A percentile compares a stretch with the other conserved stretches of the same genome.
phyloP scores from a whole-genome alignment of 331 rosid genomes.

The Rhamnella rubrinervis region DNA sequence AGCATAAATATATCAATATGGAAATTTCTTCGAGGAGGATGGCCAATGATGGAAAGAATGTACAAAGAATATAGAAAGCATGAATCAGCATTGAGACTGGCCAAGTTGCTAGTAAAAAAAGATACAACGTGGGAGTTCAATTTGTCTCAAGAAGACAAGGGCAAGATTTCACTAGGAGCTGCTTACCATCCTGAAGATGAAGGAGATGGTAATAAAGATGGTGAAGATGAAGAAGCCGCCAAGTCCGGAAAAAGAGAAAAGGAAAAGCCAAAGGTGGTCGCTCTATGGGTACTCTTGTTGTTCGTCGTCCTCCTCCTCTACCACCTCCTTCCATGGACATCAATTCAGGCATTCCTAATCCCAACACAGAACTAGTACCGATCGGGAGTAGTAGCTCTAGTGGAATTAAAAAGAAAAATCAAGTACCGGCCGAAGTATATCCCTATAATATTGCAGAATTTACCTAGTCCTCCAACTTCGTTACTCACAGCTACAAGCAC shows the following conservation, averaged over 20 bases:
- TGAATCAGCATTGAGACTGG: conserved; percentile 10
- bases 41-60: neutral
- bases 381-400: too few species aligned
- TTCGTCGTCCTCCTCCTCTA: too few species aligned
- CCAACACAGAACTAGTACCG: too few species aligned
- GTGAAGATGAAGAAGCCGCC: neutral
- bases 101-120: conserved; percentile 3
- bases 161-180: neutral
- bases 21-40: neutral
- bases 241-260: too few species aligned
- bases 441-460: neutral
- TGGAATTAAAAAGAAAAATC: too few species aligned
- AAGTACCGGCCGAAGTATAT: too few species aligned
- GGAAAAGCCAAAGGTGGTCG: too few species aligned
- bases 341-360: too few species aligned
- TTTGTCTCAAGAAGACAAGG: neutral
- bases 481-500: conserved; percentile 15
- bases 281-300: too few species aligned
- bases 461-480: neutral
- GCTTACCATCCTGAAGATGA: too few species aligned
- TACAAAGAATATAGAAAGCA: neutral
- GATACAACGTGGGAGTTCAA: conserved; percentile 11
- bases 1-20: too few species aligned
- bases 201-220: neutral
- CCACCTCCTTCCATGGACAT: too few species aligned